Percentiles rank a stretch among this genome's conserved stretches.
phyloP scores from a whole-genome alignment of 2,329 filamentous ascomycete species.

The Calonectria hongkongensis region DNA sequence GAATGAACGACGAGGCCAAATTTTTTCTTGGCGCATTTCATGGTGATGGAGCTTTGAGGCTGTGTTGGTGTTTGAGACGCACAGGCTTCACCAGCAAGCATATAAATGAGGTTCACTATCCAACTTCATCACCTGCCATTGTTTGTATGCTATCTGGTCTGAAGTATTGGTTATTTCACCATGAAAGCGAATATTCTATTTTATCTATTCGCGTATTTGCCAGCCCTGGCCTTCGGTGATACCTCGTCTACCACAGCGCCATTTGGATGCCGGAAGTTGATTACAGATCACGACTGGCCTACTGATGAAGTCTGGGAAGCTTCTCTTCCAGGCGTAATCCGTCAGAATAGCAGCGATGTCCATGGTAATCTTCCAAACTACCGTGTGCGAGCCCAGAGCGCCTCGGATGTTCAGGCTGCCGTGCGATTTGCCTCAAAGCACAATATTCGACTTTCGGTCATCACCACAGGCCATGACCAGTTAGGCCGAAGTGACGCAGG shows the following conservation, averaged over 20 bases:
- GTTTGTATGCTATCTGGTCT: too few species aligned
- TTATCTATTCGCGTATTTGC: neutral
- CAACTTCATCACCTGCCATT: neutral
- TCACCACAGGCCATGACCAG: conserved; percentile 8
- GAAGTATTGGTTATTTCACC: too few species aligned
- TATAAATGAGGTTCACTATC: neutral
- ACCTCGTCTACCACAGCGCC: neutral
- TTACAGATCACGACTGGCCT: conserved; percentile 6
- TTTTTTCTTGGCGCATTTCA: neutral
- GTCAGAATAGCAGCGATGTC: neutral
- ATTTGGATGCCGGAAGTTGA: conserved; percentile 1
- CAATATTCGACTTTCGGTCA: conserved; percentile 7
- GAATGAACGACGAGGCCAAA: neutral
- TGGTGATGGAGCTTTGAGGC: neutral
- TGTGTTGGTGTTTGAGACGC: neutral
- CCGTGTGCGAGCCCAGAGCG: neutral
- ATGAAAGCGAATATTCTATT: neutral
- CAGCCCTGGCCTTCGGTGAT: neutral
- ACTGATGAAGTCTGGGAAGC: conserved; percentile 4
- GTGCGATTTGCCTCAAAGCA: conserved; percentile 5
- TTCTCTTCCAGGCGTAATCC: neutral
- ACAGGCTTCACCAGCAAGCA: neutral
- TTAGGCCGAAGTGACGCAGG: conserved; percentile 13
- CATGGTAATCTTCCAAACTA: neutral
- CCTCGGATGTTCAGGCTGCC: conserved; percentile 1